phyloP scores from a whole-genome alignment of 495 filamentous ascomycete species.

The Wilcoxina mikolae region DNA sequence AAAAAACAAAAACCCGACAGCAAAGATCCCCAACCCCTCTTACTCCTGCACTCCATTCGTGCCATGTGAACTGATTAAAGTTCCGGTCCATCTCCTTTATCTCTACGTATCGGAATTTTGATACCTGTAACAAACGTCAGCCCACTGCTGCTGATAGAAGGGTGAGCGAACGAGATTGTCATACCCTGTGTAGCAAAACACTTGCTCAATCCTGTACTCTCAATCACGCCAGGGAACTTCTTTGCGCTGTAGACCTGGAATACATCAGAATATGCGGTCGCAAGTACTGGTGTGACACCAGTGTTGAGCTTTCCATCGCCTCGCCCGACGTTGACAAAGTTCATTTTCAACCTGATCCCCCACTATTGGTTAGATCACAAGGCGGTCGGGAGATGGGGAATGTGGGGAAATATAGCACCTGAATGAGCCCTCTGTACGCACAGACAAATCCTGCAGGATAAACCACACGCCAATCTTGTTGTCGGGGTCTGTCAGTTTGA shows the following conservation, averaged over 20 bases:
- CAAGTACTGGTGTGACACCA: slow-evolving; percentile 68
- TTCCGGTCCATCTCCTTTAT: slow-evolving; percentile 27
- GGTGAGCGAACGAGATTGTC: neutral
- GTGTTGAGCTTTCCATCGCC: slow-evolving; percentile 46
- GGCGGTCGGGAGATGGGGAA: neutral
- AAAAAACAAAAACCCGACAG: too few species aligned
- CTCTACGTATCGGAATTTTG: slow-evolving; percentile 28
- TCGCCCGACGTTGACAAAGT: slow-evolving; percentile 69
- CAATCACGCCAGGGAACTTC: slow-evolving; percentile 95
- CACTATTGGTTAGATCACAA: neutral
- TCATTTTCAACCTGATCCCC: slow-evolving; percentile 47
- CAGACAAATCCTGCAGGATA: slow-evolving; percentile 86
- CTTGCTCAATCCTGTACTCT: slow-evolving; percentile 85
- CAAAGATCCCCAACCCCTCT: too few species aligned
- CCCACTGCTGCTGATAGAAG: neutral
- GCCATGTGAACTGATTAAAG: slow-evolving; percentile 1
- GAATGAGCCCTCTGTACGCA: slow-evolving; percentile 81
- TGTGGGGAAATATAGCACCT: slow-evolving; percentile 41
- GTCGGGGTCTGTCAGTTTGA: slow-evolving; percentile 64
- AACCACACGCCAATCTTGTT: slow-evolving; percentile 93
- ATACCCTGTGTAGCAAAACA: slow-evolving; percentile 91
- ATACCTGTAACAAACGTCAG: slow-evolving; percentile 18
- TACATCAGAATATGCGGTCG: slow-evolving; percentile 69
- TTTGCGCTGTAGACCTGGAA: slow-evolving; percentile 95
- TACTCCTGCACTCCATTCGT: neutral